These are phyloP conservation scores for Solanum hybrid DNA, from an alignment of 305 asterid species.

Conservation along the genomic window DNA sequence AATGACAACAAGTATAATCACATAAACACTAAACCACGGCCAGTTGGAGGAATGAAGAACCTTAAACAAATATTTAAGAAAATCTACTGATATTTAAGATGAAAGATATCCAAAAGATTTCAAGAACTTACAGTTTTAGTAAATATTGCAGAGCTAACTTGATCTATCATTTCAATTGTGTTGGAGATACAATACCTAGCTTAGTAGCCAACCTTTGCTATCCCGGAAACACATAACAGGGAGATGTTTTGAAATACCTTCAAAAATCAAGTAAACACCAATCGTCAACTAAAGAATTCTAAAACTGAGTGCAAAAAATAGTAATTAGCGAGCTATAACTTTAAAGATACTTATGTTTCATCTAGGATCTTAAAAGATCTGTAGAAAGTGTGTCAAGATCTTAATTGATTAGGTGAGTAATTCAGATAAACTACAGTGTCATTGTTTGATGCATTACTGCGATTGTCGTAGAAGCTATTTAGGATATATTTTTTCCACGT, in stretches of 20 bases:
- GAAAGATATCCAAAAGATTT: neutral
- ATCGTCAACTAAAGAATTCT: neutral
- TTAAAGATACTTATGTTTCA: neutral
- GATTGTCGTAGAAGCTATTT: neutral
- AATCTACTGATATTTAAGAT: neutral
- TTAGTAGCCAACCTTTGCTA: neutral
- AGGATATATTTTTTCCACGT: neutral
- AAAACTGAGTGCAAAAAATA: neutral
- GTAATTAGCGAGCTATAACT: neutral
- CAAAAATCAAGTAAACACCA: neutral
- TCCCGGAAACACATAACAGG: neutral
- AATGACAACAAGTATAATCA: neutral
- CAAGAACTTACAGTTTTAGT: neutral
- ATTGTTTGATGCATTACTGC: neutral
- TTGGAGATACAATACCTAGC: neutral
- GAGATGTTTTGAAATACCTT: neutral
- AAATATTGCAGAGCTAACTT: neutral
- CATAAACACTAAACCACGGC: neutral
- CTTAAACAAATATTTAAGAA: neutral
- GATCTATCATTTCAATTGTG: neutral
- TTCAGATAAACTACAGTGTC: neutral
- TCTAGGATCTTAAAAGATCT: neutral
- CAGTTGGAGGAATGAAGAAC: neutral
- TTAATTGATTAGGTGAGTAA: neutral
- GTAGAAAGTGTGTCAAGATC: too few species aligned